phyloP scores from a whole-genome alignment of 1,284 basidiomycete genomes.

The Rhodotorula sp. region DNA sequence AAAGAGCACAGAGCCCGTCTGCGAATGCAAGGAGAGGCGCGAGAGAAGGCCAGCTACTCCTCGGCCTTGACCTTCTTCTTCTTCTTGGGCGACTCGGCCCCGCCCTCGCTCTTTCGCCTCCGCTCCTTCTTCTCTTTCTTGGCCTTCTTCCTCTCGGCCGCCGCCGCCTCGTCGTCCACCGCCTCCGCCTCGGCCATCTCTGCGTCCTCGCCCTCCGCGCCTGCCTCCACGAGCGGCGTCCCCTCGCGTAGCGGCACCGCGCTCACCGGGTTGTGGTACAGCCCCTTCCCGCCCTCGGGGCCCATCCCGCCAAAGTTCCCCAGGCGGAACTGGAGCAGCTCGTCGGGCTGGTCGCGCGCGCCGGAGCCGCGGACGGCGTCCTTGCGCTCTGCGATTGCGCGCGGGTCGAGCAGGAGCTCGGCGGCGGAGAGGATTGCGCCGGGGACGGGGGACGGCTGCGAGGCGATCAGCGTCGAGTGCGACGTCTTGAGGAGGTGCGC shows the following conservation, averaged over 20 bases:
- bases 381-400: slow-evolving; percentile 12
- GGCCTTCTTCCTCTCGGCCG: slow-evolving; percentile 49
- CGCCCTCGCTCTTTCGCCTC: slow-evolving; percentile 52
- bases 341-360: slow-evolving; percentile 26
- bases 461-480: slow-evolving; percentile 36
- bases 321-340: slow-evolving; percentile 27
- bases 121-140: slow-evolving; percentile 34
- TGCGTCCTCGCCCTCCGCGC: background rate
- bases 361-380: slow-evolving; percentile 3
- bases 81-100: slow-evolving; percentile 66
- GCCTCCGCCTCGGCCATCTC: background rate
- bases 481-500: slow-evolving; percentile 10
- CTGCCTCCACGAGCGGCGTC: background rate
- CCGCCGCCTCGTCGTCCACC: background rate
- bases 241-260: background rate
- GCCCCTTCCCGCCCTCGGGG: slow-evolving; percentile 14
- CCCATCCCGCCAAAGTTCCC: slow-evolving; percentile 16
- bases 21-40: background rate
- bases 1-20: background rate
- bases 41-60: background rate
- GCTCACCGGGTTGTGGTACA: slow-evolving; percentile 12
- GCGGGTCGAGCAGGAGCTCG: slow-evolving; percentile 21
- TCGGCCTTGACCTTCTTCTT: slow-evolving; percentile 51
- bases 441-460: slow-evolving; percentile 41
- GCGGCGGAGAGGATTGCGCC: slow-evolving; percentile 36